These are phyloP conservation scores for Suillus decipiens DNA, from an alignment of 768 basidiomycete species.

Conservation along the genomic window DNA sequence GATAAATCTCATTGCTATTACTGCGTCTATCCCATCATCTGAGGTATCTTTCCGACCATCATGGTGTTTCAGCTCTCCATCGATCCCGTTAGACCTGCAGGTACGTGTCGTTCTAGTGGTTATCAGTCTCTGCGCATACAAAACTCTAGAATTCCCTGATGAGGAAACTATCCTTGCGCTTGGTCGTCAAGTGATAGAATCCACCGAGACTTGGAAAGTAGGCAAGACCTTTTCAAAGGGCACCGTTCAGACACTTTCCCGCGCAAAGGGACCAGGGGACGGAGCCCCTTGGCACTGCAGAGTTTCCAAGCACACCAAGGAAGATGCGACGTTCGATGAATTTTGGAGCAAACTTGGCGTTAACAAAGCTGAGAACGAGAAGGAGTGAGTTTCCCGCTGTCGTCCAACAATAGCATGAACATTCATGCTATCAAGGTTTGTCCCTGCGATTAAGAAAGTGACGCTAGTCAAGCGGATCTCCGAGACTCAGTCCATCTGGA, in stretches of 20 bases:
- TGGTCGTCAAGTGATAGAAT: conserved; percentile 56
- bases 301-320: conserved; percentile 59
- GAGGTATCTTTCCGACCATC: conserved; percentile 14
- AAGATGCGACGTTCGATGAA: conserved; percentile 73
- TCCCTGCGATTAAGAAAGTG: conserved; percentile 64
- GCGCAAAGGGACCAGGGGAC: conserved; percentile 53
- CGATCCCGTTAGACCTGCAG: conserved; percentile 39
- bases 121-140: not conserved
- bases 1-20: not conserved
- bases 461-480: conserved; percentile 64
- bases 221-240: conserved; percentile 61
- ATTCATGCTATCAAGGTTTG: conserved; percentile 50
- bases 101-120: conserved; percentile 25
- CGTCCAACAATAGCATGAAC: not conserved
- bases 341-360: conserved; percentile 69
- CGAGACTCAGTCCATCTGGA: conserved; percentile 66
- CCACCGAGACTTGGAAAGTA: conserved; percentile 60
- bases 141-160: conserved; percentile 54
- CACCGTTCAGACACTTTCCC: conserved; percentile 56
- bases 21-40: not conserved
- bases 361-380: conserved; percentile 70
- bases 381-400: conserved; percentile 46
- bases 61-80: conserved; percentile 43
- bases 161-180: conserved; percentile 58
- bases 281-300: conserved; percentile 70